These are phyloP conservation scores for Nannochloris sp. DNA, from an alignment of 139 green algal genomes.

Conservation along the genomic window DNA sequence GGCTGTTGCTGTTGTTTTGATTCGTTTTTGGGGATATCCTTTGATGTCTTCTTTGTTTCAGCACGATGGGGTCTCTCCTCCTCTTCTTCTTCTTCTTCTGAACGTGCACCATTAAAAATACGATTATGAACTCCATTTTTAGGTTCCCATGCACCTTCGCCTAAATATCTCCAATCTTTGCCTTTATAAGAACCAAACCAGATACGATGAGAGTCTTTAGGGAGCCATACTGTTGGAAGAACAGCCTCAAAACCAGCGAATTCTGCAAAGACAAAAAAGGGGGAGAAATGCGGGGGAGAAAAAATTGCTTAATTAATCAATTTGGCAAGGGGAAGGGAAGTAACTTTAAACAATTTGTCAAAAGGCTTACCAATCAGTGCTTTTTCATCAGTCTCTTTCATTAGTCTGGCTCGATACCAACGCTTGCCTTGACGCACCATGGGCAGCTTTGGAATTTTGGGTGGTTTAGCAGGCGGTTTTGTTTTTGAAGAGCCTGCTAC, in stretches of 20 bases:
- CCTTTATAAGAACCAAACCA: constrained; percentile 74
- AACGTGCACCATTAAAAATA: background rate
- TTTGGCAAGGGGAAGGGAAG: background rate
- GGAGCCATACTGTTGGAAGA: constrained; percentile 41
- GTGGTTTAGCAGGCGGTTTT: too few relatives aligned
- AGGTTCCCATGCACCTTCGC: constrained; percentile 66
- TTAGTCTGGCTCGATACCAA: constrained; percentile 56
- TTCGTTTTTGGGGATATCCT: background rate
- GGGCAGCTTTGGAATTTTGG: constrained; percentile 54
- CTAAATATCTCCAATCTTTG: constrained; percentile 68
- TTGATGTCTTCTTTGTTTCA: background rate
- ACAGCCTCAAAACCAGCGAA: constrained; percentile 43
- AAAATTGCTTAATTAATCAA: background rate
- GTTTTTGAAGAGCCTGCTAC: too few relatives aligned
- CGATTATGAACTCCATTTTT: constrained; percentile 19
- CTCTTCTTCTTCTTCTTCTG: background rate
- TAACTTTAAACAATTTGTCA: background rate
- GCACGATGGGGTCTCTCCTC: background rate
- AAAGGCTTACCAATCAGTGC: constrained; percentile 34
- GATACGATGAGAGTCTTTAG: constrained; percentile 48
- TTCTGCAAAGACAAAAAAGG: constrained; percentile 25
- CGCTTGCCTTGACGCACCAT: constrained; percentile 51
- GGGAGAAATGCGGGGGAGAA: background rate
- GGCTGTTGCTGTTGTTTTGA: background rate
- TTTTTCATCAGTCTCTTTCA: constrained; percentile 31